Conservation (phyloP, 2,329 filamentous ascomycete species). For the Spiromastix sp. region DNA sequence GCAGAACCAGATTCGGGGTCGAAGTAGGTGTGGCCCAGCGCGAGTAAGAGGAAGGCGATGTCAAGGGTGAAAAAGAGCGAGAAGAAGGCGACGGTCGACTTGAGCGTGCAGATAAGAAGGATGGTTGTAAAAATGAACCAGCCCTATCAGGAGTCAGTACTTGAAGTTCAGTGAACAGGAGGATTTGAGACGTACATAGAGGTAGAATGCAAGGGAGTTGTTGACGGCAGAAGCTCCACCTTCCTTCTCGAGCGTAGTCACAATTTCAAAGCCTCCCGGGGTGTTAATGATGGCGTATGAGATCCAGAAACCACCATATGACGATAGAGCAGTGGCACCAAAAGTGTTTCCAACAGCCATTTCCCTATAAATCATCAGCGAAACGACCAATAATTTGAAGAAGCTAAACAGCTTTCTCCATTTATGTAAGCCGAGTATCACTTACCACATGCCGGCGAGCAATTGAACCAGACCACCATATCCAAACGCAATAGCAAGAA, state of each 20-base stretch:
- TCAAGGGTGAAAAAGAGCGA: conserved; percentile 67
- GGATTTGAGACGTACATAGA: conserved; percentile 41
- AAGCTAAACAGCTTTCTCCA: neutral
- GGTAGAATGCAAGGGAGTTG: conserved; percentile 62
- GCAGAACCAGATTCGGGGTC: conserved; percentile 30
- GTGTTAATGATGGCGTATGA: conserved; percentile 62
- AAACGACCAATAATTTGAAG: neutral
- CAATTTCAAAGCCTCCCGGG: conserved; percentile 54
- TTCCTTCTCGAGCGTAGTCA: conserved; percentile 30
- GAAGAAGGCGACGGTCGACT: conserved; percentile 71
- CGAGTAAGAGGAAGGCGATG: conserved; percentile 63
- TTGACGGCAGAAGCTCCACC: conserved; percentile 33
- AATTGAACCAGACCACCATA: conserved; percentile 74
- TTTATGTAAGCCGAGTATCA: conserved; percentile 8
- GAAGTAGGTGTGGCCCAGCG: conserved; percentile 51
- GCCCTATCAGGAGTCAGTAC: conserved; percentile 30
- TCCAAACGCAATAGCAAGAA: conserved; percentile 58
- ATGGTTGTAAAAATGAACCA: conserved; percentile 83
- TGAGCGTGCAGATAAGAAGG: conserved; percentile 61
- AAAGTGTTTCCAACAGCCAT: conserved; percentile 84
- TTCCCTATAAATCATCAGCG: conserved; percentile 53
- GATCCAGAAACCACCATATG: conserved; percentile 79
- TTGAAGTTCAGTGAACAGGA: neutral
- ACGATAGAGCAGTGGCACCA: conserved; percentile 69
- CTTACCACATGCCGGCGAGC: conserved; percentile 75